Percentiles rank a stretch among this genome's conserved stretches.
phyloP scores from a whole-genome alignment of 2,329 filamentous ascomycete genomes.

The Malbranchea cinnamomea region DNA sequence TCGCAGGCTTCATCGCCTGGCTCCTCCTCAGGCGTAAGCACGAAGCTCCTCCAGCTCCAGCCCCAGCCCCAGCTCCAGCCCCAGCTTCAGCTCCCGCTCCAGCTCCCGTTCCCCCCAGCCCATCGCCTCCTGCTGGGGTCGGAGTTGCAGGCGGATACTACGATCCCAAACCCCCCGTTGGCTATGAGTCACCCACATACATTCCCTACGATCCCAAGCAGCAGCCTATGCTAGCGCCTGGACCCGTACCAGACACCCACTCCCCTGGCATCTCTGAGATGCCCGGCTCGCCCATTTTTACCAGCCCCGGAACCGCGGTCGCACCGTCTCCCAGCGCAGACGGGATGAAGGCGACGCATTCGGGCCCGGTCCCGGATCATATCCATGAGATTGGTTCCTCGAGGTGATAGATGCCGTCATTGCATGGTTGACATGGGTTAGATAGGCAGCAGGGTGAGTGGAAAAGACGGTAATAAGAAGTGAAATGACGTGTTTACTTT shows the following conservation, averaged over 20 bases:
- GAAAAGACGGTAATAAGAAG: background rate
- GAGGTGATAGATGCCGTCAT: no score
- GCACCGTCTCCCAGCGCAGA: conserved; percentile 3
- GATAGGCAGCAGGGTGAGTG: conserved; percentile 4
- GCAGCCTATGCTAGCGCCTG: conserved; percentile 4
- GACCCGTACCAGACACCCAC: conserved; percentile 1
- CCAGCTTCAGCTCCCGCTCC: background rate
- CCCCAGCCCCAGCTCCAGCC: background rate
- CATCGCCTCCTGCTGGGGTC: no score
- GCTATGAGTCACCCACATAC: conserved; percentile 5
- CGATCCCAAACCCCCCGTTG: conserved; percentile 6
- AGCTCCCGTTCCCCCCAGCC: conserved; percentile 2
- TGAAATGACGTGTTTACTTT: no score
- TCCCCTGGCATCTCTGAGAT: conserved; percentile 5
- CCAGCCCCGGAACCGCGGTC: no score
- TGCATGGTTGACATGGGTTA: no score
- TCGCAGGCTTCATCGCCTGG: conserved; percentile 8
- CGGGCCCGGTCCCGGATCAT: conserved; percentile 10
- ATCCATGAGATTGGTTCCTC: conserved; percentile 11
- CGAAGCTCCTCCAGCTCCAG: conserved; percentile 1
- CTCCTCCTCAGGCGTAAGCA: conserved; percentile 8
- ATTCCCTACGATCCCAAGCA: background rate
- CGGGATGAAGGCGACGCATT: conserved; percentile 8
- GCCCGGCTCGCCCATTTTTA: no score
- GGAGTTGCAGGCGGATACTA: conserved; percentile 8